Evolutionary conservation across 768 basidiomycete genomes (phyloP).

Genomic region (Albatrellus ellisii): DNA sequence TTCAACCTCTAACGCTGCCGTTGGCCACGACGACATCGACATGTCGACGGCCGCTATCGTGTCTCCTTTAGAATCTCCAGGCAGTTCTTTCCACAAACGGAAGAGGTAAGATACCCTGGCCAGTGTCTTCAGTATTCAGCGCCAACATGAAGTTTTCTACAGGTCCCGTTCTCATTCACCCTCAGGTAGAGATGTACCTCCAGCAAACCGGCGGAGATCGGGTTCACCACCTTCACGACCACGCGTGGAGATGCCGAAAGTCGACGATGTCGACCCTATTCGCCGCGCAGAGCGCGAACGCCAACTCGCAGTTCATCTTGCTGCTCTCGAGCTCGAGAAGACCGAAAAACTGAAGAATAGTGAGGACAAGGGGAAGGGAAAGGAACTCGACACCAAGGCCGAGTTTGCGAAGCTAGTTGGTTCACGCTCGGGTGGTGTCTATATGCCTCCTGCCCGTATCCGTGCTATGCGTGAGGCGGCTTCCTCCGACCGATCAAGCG

Average conservation of each 20-base stretch:
- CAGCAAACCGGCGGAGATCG: slow-evolving; percentile 29
- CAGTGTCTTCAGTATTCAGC: not conserved
- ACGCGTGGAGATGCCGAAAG: slow-evolving; percentile 30
- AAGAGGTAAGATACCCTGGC: slow-evolving; percentile 5
- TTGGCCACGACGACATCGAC: slow-evolving; percentile 1
- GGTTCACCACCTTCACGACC: slow-evolving; percentile 22
- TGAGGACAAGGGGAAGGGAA: slow-evolving; percentile 19
- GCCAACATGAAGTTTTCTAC: not conserved
- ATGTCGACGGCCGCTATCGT: slow-evolving; percentile 6
- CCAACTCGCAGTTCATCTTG: slow-evolving; percentile 59
- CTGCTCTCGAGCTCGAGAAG: slow-evolving; percentile 55
- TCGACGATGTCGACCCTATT: slow-evolving; percentile 65
- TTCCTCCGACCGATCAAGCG: slow-evolving; percentile 62
- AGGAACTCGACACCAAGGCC: slow-evolving; percentile 58
- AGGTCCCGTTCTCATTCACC: slow-evolving; percentile 23
- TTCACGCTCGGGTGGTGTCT: slow-evolving; percentile 85
- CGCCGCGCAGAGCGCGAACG: slow-evolving; percentile 68
- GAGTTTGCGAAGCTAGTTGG: slow-evolving; percentile 82
- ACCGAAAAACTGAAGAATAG: slow-evolving; percentile 27
- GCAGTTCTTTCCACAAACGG: slow-evolving; percentile 7
- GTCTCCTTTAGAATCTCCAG: not conserved
- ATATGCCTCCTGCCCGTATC: slow-evolving; percentile 90
- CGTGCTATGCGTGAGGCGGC: slow-evolving; percentile 84
- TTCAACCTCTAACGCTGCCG: not conserved
- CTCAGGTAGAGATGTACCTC: slow-evolving; percentile 22